phyloP scores from a whole-genome alignment of 2,329 filamentous ascomycete species.

The Lachnellula willkommii region DNA sequence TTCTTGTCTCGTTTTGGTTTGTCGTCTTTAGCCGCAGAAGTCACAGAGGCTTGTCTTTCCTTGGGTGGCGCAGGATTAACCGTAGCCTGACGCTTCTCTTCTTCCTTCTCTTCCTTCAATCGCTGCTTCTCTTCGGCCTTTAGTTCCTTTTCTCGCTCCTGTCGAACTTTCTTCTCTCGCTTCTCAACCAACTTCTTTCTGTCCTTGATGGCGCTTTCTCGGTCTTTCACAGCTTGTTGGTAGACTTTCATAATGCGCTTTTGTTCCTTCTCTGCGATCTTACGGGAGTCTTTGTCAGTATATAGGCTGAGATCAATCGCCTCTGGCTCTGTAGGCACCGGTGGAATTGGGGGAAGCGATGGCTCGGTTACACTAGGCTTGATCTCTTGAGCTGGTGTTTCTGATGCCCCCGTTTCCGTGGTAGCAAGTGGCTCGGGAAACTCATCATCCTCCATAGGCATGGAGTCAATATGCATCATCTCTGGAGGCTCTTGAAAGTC shows the following conservation, averaged over 20 bases:
- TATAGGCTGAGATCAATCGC: conserved; percentile 53
- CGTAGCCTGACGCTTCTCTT: conserved; percentile 25
- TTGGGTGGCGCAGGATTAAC: conserved; percentile 15
- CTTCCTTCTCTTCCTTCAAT: conserved; percentile 30
- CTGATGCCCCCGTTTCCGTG: neutral
- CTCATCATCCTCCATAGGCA: conserved; percentile 33
- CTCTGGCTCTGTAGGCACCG: conserved; percentile 48
- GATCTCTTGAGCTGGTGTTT: conserved; percentile 6
- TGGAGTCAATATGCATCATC: conserved; percentile 37
- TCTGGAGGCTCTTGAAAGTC: conserved; percentile 20
- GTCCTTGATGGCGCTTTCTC: conserved; percentile 58
- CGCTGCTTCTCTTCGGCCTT: conserved; percentile 30
- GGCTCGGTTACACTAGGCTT: conserved; percentile 33
- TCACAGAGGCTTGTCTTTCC: conserved; percentile 12
- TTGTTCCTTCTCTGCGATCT: conserved; percentile 64
- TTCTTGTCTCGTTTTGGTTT: conserved; percentile 44
- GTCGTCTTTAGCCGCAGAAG: conserved; percentile 14
- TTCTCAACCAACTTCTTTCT: conserved; percentile 56
- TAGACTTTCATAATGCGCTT: conserved; percentile 59
- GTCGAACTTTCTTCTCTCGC: conserved; percentile 38
- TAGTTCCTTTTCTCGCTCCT: conserved; percentile 36
- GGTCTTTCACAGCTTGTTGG: conserved; percentile 60
- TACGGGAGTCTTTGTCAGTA: conserved; percentile 59
- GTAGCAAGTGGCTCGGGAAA: neutral
- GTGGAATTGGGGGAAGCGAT: conserved; percentile 42